phyloP scores from a whole-genome alignment of 192 early-diverging fungal species.

The Thoreauomyces humboldtii region DNA sequence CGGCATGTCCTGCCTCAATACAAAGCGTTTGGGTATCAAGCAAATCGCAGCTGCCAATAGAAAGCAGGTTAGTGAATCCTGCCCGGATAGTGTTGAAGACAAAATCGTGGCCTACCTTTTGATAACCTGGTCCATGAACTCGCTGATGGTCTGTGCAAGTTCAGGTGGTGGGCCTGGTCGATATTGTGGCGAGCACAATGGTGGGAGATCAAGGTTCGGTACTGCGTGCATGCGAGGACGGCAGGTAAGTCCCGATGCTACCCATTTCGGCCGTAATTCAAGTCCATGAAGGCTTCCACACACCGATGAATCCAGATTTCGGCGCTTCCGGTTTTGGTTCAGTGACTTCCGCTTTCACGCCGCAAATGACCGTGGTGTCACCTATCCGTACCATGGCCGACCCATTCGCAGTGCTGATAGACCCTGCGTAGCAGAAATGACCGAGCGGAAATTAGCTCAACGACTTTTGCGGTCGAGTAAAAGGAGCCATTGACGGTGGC shows the following conservation, averaged over 20 bases:
- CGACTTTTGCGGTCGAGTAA: no score
- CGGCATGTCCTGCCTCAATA: constrained; percentile 76
- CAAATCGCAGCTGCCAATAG: constrained; percentile 44
- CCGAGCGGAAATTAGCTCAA: no score
- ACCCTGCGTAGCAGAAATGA: constrained; percentile 35
- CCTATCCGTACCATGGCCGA: constrained; percentile 86
- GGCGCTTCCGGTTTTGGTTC: constrained; percentile 71
- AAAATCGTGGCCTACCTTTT: constrained; percentile 27
- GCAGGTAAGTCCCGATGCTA: no score
- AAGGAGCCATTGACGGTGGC: no score
- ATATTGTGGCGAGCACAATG: constrained; percentile 85
- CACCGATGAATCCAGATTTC: constrained; percentile 75
- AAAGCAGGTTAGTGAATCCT: neutral
- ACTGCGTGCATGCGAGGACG: no score
- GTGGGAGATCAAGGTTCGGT: constrained; percentile 87
- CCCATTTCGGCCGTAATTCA: no score
- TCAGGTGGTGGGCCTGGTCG: constrained; percentile 81
- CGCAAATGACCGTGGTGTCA: constrained; percentile 86
- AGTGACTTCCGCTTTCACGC: constrained; percentile 91
- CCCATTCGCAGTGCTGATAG: constrained; percentile 78
- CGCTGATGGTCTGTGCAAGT: constrained; percentile 77
- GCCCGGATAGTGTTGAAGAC: neutral
- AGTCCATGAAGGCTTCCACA: no score
- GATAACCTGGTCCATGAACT: constrained; percentile 71
- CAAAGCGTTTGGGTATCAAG: constrained; percentile 70